A percentile compares a stretch with the other conserved stretches of the same genome.
Conservation (phyloP, 768 basidiomycete species). For the Strobilomyces echinocephalus region DNA sequence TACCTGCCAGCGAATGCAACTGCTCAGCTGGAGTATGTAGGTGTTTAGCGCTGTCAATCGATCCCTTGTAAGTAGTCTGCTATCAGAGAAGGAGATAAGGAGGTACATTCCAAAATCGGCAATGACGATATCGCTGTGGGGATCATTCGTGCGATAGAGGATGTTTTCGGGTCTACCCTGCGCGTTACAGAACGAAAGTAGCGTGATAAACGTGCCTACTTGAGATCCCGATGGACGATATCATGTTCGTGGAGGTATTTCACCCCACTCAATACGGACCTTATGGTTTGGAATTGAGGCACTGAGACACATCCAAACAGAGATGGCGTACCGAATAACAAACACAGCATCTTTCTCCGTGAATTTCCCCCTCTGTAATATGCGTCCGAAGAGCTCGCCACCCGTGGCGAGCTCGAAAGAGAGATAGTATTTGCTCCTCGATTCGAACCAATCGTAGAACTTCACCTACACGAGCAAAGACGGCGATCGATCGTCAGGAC, state of each 20-base stretch:
- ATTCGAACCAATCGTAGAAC: constrained; percentile 96
- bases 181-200: background rate
- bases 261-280: constrained; percentile 81
- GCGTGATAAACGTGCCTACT: constrained; percentile 42
- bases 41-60: constrained; percentile 68
- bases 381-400: constrained; percentile 91
- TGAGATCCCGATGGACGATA: constrained; percentile 95
- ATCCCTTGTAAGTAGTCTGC: background rate
- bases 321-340: constrained; percentile 58
- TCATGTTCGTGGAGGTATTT: constrained; percentile 87
- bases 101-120: constrained; percentile 95
- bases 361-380: constrained; percentile 81
- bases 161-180: constrained; percentile 85
- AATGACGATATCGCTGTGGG: constrained; percentile 84
- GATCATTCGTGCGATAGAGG: constrained; percentile 74
- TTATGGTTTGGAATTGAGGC: constrained; percentile 22
- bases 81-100: background rate
- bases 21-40: constrained; percentile 67
- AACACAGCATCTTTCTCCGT: constrained; percentile 86
- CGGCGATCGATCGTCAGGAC: background rate
- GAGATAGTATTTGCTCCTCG: constrained; percentile 90
- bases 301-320: background rate
- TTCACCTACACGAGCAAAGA: constrained; percentile 59
- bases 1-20: constrained; percentile 68
- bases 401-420: constrained; percentile 91